A percentile compares a stretch with the other conserved stretches of the same genome.
These are phyloP conservation scores for Obelidium mucronatum DNA, from an alignment of 192 early-diverging fungal species.

Conservation along the genomic window DNA sequence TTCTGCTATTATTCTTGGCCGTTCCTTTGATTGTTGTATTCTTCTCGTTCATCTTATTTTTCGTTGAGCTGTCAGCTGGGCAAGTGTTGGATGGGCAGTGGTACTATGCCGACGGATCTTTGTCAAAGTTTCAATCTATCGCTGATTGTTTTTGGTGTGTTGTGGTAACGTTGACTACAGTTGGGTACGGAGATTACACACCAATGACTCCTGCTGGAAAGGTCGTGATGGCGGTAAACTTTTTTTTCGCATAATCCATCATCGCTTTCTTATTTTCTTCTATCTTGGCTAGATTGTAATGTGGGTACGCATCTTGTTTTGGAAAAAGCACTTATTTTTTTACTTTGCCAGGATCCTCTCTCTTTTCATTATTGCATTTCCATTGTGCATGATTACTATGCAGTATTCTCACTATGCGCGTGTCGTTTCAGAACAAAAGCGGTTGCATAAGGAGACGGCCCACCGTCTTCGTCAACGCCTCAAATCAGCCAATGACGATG, in stretches of 20 bases:
- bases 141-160: conserved; percentile 29
- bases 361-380: conserved; percentile 44
- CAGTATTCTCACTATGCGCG: conserved; percentile 39
- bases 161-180: conserved; percentile 34
- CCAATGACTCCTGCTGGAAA: conserved; percentile 36
- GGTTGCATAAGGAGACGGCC: background rate
- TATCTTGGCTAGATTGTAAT: conserved; percentile 9
- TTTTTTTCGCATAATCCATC: background rate
- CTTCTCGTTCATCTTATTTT: conserved; percentile 21
- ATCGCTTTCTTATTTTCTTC: background rate
- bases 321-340: background rate
- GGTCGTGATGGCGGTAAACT: conserved; percentile 16
- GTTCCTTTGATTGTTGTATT: conserved; percentile 26
- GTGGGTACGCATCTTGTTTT: no score
- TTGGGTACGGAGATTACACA: conserved; percentile 39
- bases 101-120: conserved; percentile 23
- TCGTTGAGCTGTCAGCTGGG: conserved; percentile 6
- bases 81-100: conserved; percentile 23
- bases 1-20: conserved; percentile 5
- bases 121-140: conserved; percentile 23
- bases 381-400: conserved; percentile 47
- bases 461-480: background rate
- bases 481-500: background rate
- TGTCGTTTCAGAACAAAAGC: conserved; percentile 11
- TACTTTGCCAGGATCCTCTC: conserved; percentile 17